Base-by-base conservation (phyloP, 1,139 yeast genomes). In the Candida sojae region DNA sequence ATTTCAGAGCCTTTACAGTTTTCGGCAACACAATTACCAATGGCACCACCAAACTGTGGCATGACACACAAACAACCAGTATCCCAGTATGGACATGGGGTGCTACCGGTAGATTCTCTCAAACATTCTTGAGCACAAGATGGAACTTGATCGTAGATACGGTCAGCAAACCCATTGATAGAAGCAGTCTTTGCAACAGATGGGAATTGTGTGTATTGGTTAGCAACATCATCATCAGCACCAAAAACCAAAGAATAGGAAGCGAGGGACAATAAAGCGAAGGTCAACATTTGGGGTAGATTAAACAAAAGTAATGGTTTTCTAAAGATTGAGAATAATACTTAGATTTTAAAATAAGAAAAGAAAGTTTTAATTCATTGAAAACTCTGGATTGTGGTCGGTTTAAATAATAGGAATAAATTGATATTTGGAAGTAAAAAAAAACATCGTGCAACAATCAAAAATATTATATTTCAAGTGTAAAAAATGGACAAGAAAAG, bases 31-130 rank as follows among this genome's bases (percentile, higher is more conserved):
- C 73, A 69, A 29, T 55, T 53, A 28, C 68, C 73, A 32, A 68
- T 66, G 32, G 44, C 44, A 6, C 65, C 67, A 23, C 57, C 56
- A 59, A 63, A 68, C 41, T 56, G 58, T 30, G 70, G 60, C 70
- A 69, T 67, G 32, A 69, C 68, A 58, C 73, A 68, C 40, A 68
- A 59, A 51, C 73, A 69, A 4, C 73, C 73, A 42, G 73, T 65
- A 50, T 68, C 73, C 72, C 73, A 68, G 55, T 68, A 66, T 42
- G 70, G 70, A 50, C 71, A 66, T 9, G 68, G 68, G 8, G 70
- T 64, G 34, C 57, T 56, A 43, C 64, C 61, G 44, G 62, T 59
- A 33, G 55, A 60, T 35, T 35, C 12, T 17, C 26, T 35, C 11
- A 37, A 13, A 54, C 70, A 64, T n/a, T 53, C 49, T 35, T 54